Evolutionary conservation across 139 green algal genomes (phyloP), one percentile per base, ranked within the genome.

Genomic region (Coccomyxa sp.): DNA sequence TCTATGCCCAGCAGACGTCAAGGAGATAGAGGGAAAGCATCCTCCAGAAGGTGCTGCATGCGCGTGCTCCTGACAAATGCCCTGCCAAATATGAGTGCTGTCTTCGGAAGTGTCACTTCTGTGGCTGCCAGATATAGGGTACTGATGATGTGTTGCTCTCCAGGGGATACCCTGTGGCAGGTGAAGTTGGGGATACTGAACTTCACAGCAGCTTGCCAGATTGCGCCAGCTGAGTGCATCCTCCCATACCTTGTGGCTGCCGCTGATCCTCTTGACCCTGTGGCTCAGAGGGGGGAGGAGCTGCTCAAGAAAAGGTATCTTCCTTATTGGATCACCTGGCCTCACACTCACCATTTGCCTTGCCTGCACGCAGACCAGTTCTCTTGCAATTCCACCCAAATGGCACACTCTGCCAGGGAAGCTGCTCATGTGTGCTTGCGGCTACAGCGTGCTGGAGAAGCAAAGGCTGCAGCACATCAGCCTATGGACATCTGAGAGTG

Each of bases 111-210:
- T n/a, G n/a, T n/a, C n/a, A n/a, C n/a, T n/a, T n/a, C n/a, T n/a
- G n/a, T n/a, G n/a, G n/a, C n/a, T n/a, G n/a, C n/a, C n/a, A n/a
- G n/a, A n/a, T n/a, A n/a, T n/a, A n/a, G n/a, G n/a, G n/a, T n/a
- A n/a, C n/a, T n/a, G n/a, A n/a, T n/a, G n/a, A n/a, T n/a, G n/a
- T n/a, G n/a, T n/a, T 64, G 50, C 10, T 0, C n/a, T 71, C 75
- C 79, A 82, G 79, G 64, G 5, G 80, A 91, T n/a, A 50, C 55
- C 34, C 79, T 92, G 68, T 29, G 50, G 37, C 37, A 35, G 44
- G 82, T 81, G 72, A 97, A 95, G 86, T 73, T 96, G 38, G 94
- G 88, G 7, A 31, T 96, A 50, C 83, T 98, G 29, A 90, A 91
- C 73, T 93, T 97, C 81, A 81, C 91, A 36, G 86, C 82, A 0